These are phyloP conservation scores for Ganoderma boninense DNA, from an alignment of 1,284 basidiomycete species.

Conservation along the genomic window DNA sequence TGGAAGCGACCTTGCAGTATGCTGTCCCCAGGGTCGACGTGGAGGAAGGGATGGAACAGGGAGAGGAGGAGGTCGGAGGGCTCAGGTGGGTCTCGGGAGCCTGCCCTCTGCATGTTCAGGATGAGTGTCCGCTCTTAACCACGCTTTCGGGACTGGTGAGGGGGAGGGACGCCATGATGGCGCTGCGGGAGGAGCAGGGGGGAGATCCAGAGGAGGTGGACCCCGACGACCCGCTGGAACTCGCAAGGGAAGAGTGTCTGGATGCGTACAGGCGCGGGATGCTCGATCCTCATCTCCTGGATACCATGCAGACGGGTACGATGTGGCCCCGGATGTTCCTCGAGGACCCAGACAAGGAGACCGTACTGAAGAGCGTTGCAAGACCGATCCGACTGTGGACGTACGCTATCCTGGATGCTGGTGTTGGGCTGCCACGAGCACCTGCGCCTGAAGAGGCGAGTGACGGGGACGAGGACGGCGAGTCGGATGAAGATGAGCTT, in stretches of 20 bases:
- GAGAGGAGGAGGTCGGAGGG: not conserved
- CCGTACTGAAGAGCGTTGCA: slow-evolving; percentile 65
- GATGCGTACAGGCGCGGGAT: slow-evolving; percentile 68
- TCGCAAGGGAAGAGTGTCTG: slow-evolving; percentile 59
- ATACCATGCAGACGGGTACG: slow-evolving; percentile 67
- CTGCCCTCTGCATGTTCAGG: slow-evolving; percentile 66
- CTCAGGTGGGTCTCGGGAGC: slow-evolving; percentile 55
- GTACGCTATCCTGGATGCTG: slow-evolving; percentile 75
- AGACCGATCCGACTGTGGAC: slow-evolving; percentile 70
- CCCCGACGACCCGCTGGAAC: slow-evolving; percentile 42
- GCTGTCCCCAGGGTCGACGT: slow-evolving; percentile 64
- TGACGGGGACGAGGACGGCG: slow-evolving; percentile 44
- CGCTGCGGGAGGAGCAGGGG: not conserved
- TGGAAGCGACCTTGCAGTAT: slow-evolving; percentile 79
- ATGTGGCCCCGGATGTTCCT: slow-evolving; percentile 78
- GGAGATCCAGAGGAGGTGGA: slow-evolving; percentile 34
- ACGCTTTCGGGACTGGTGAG: slow-evolving; percentile 54
- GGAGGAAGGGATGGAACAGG: slow-evolving; percentile 42
- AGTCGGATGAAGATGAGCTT: slow-evolving; percentile 61
- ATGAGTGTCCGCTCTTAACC: slow-evolving; percentile 59
- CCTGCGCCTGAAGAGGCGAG: slow-evolving; percentile 28
- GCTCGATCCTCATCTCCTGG: slow-evolving; percentile 64
- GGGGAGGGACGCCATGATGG: not conserved
- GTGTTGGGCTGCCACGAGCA: slow-evolving; percentile 60
- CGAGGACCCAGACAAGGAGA: slow-evolving; percentile 78